Evolutionary conservation across 2,329 filamentous ascomycete species (phyloP), one percentile per base, ranked within the genome.

Genomic region (Sporothrix dimorphospora): DNA sequence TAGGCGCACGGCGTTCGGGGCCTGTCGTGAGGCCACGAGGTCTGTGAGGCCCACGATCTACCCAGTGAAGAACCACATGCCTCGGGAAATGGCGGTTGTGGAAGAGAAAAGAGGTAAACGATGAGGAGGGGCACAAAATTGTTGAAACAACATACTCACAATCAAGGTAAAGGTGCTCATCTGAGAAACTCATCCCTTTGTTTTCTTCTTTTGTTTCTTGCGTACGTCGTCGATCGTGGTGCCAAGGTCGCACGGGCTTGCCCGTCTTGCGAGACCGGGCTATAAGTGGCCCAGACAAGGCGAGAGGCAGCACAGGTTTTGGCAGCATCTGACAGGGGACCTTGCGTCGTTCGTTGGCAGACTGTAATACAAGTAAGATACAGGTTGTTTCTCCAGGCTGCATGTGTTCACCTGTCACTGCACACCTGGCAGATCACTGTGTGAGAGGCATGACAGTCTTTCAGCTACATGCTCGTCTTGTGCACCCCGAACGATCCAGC

Each of bases 391-490:
- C n/a, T n/a, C n/a, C n/a, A 47, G 42, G 42, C 14, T 19, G 3
- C 19, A 14, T 19, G n/a, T 24, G 42, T 24, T 21, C n/a, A 59
- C 14, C n/a, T 42, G 40, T 45, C n/a, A 27, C 40, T 47, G 61
- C 61, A 49, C 24, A 34, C n/a, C 61, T 66, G 42, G 63, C 63
- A 49, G 42, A n/a, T 49, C 24, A 30, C 38, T 42, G 24, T 42
- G 57, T 63, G 34, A 8, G 42, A 14, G n/a, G 38, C 9, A 12
- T 24, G 12, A 27, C 16, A 21, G 11, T 21, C 27, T 38, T 38
- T 27, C 38, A 65, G 38, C 59, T 65, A 8, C 19, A 27, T 9
- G 8, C 7, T n/a, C 21, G 55, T 61, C 55, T 61, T 21, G 55
- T 40, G 30, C 34, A 11, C 19, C 55, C 12, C 34, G 16, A 40